These are phyloP conservation scores for Aspergillus diversus DNA, from an alignment of 495 filamentous ascomycete genomes.

Conservation along the genomic window DNA sequence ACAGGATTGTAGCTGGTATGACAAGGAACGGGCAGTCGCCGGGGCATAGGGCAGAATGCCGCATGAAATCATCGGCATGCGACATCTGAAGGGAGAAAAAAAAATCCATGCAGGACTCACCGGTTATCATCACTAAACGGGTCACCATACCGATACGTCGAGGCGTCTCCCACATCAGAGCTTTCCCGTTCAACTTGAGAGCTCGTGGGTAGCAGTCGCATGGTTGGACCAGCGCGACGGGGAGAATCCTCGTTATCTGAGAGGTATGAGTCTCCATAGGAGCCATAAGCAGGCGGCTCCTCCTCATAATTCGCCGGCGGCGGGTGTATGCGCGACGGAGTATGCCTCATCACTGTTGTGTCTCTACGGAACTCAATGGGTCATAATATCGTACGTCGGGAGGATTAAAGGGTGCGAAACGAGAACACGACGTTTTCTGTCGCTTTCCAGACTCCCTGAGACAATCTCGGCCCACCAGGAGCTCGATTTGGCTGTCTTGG, in stretches of 20 bases:
- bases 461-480: conserved; percentile 3
- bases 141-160: conserved; percentile 26
- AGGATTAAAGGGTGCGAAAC: neutral
- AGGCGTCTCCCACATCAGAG: conserved; percentile 23
- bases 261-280: conserved; percentile 38
- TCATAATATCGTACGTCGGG: conserved; percentile 32
- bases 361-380: conserved; percentile 21
- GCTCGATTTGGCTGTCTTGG: too few relatives aligned
- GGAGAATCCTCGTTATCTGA: conserved; percentile 38
- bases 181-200: conserved; percentile 43
- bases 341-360: conserved; percentile 33
- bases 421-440: neutral
- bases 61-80: conserved; percentile 23
- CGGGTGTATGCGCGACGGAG: conserved; percentile 22
- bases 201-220: conserved; percentile 63
- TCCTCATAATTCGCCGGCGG: conserved; percentile 42
- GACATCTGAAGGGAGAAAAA: conserved; percentile 5
- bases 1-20: neutral
- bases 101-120: conserved; percentile 18
- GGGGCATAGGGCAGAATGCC: conserved; percentile 15
- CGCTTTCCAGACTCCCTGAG: neutral
- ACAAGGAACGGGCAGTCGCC: conserved; percentile 19
- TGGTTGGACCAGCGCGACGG: conserved; percentile 52
- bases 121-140: conserved; percentile 24
- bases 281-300: conserved; percentile 45